Percentiles rank a stretch among this genome's conserved stretches.
Evolutionary conservation across 2,329 filamentous ascomycete genomes (phyloP).

Genomic region (Fusarium sp.): DNA sequence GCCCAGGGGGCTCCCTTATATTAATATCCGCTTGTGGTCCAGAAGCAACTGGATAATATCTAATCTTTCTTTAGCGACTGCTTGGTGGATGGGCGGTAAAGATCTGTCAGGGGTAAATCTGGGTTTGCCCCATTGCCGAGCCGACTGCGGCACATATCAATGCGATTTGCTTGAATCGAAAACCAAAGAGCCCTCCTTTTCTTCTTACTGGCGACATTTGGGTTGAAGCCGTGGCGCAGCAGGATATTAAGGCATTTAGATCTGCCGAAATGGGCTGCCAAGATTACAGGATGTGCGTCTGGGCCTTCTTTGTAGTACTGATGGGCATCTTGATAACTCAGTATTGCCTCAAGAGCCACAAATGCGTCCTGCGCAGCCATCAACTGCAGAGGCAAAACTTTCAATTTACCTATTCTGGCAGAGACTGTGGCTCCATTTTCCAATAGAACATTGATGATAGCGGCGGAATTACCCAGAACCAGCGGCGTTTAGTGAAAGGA

Average conservation of each 20-base stretch:
- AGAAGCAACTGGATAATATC: neutral
- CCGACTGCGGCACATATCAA: neutral
- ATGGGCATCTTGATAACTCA: neutral
- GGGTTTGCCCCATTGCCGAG: neutral
- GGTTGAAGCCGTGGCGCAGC: neutral
- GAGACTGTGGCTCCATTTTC: neutral
- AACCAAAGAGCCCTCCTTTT: neutral
- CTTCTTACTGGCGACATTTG: accelerated
- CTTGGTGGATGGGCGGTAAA: neutral
- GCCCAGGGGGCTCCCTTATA: neutral
- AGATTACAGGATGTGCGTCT: accelerated
- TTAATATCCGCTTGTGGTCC: neutral
- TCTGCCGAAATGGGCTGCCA: accelerated
- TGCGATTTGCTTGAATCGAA: accelerated
- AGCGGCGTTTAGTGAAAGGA: neutral
- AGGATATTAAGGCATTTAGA: neutral
- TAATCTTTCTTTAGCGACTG: accelerated
- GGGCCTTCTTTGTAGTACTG: neutral
- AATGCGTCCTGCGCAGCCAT: neutral
- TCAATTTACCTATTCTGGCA: neutral
- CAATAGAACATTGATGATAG: neutral
- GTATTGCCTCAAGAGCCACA: neutral
- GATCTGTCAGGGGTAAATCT: neutral
- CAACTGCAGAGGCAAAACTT: neutral
- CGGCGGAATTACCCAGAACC: neutral